Base-by-base conservation (phyloP, 1,139 yeast species). In the Lodderomyces oxycetoniae region DNA sequence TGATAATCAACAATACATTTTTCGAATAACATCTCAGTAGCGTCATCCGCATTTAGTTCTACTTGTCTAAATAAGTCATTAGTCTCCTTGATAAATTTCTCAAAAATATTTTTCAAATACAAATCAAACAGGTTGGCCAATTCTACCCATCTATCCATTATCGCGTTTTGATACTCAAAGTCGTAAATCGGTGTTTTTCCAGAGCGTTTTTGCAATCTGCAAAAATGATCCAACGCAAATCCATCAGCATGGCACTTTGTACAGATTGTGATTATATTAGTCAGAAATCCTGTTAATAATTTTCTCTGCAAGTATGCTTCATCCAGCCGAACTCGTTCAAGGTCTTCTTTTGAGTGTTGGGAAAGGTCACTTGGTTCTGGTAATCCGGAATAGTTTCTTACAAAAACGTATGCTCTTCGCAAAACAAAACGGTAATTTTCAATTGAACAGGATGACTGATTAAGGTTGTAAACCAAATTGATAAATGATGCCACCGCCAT, bases 101-200 rank as follows among this genome's bases (percentile, higher is more conserved):
- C 46, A 39, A 84, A 71, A 23, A 57, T 54, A 1, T 50, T 52
- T 8, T 57, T 55, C 22, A 79, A 57, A 35, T 79, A 76, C 34
- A 87, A 50, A 53, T 88, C 96, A 55, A 67, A 73, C 11, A 88
- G 75, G 29, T 63, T 49, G 1, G 79, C 67, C 43, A 84, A 61
- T 40, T 74, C 76, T 24, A 63, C 57, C n/a, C 75, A 49, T 35
- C 88, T 61, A 24, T 67, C 67, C 16, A 66, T 40, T 2, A 58
- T 55, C 2, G 31, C 24, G 17, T 38, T 26, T 3, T 44, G 48
- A n/a, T 50, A 39, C 17, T 36, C 36, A 38, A 30, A 44, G n/a
- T 47, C 50, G 30, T 42, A 36, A 6, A 42, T 44, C 5, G 40
- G 21, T 17, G 38, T 36, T n/a, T 40, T 38, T 6, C 37, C 34